Evolutionary conservation across 768 basidiomycete genomes (phyloP).

Genomic region (Xerocomus spinulosus): DNA sequence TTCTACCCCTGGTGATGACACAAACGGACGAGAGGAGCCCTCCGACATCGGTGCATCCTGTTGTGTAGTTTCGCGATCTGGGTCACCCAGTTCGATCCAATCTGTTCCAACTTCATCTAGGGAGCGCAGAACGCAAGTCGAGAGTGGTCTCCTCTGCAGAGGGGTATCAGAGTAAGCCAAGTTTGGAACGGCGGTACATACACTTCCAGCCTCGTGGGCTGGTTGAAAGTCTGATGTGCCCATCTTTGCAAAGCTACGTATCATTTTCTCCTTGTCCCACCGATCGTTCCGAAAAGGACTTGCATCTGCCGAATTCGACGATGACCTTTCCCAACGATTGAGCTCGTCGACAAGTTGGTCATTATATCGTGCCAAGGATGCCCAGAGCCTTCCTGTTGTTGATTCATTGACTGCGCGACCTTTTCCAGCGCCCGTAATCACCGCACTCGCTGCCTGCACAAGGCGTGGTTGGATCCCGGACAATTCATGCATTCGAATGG

Average conservation of each 20-base stretch:
- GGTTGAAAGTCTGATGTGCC: slow-evolving; percentile 30
- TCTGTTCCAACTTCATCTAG: slow-evolving; percentile 26
- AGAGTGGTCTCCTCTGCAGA: slow-evolving; percentile 35
- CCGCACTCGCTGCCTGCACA: slow-evolving; percentile 51
- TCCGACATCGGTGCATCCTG: background rate
- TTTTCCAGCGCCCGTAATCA: slow-evolving; percentile 45
- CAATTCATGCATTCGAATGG: slow-evolving; percentile 55
- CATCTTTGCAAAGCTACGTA: slow-evolving; percentile 66
- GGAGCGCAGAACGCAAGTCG: slow-evolving; percentile 44
- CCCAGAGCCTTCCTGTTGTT: slow-evolving; percentile 52
- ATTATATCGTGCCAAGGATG: slow-evolving; percentile 75
- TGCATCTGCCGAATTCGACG: slow-evolving; percentile 37
- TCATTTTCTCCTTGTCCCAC: slow-evolving; percentile 80
- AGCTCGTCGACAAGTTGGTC: slow-evolving; percentile 62
- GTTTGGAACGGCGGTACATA: slow-evolving; percentile 3
- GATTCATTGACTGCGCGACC: slow-evolving; percentile 27
- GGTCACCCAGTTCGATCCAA: slow-evolving; percentile 38
- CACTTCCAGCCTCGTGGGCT: slow-evolving; percentile 1
- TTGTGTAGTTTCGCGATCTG: background rate
- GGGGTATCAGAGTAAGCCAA: background rate
- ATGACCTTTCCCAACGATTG: slow-evolving; percentile 56
- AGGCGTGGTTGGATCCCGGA: slow-evolving; percentile 48
- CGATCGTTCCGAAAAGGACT: slow-evolving; percentile 46
- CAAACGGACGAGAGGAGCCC: background rate
- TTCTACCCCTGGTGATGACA: slow-evolving; percentile 1